Percentiles rank a stretch among this genome's conserved stretches.
These are phyloP conservation scores for Torrubiella hemipterigena DNA, from an alignment of 2,329 filamentous ascomycete species.

Conservation along the genomic window DNA sequence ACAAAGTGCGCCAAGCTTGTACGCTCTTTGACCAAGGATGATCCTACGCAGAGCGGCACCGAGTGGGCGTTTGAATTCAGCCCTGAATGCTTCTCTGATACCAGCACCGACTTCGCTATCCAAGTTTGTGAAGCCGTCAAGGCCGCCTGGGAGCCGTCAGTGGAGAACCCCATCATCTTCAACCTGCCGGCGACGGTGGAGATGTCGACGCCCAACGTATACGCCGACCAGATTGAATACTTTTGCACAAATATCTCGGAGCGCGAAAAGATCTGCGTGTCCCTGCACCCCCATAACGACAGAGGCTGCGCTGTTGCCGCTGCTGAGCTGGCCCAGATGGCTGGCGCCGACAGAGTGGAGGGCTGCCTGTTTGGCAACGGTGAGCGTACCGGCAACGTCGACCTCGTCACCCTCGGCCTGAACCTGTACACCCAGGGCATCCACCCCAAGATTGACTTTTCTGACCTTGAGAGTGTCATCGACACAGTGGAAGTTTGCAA, in stretches of 20 bases:
- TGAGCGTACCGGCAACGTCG: slow-evolving; percentile 90
- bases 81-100: slow-evolving; percentile 85
- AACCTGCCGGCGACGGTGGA: slow-evolving; percentile 95
- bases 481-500: slow-evolving; percentile 84
- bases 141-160: slow-evolving; percentile 76
- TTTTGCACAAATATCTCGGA: slow-evolving; percentile 81
- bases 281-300: slow-evolving; percentile 90
- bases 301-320: slow-evolving; percentile 82
- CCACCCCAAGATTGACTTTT: slow-evolving; percentile 78
- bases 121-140: slow-evolving; percentile 87
- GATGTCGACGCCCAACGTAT: slow-evolving; percentile 88
- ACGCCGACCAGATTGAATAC: slow-evolving; percentile 92
- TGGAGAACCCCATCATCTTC: slow-evolving; percentile 79
- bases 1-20: slow-evolving; percentile 79
- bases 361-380: slow-evolving; percentile 87
- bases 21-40: slow-evolving; percentile 77
- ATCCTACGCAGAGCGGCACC: slow-evolving; percentile 43
- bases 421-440: slow-evolving; percentile 95
- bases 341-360: slow-evolving; percentile 86
- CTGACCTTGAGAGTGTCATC: slow-evolving; percentile 74
- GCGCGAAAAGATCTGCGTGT: slow-evolving; percentile 77
- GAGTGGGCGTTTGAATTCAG: slow-evolving; percentile 75
- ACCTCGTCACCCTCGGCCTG: slow-evolving; percentile 81
- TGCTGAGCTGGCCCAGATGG: slow-evolving; percentile 90
- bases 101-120: slow-evolving; percentile 70